Evolutionary conservation across 495 filamentous ascomycete genomes (phyloP).

Genomic region (Penicillium egyptiacum): DNA sequence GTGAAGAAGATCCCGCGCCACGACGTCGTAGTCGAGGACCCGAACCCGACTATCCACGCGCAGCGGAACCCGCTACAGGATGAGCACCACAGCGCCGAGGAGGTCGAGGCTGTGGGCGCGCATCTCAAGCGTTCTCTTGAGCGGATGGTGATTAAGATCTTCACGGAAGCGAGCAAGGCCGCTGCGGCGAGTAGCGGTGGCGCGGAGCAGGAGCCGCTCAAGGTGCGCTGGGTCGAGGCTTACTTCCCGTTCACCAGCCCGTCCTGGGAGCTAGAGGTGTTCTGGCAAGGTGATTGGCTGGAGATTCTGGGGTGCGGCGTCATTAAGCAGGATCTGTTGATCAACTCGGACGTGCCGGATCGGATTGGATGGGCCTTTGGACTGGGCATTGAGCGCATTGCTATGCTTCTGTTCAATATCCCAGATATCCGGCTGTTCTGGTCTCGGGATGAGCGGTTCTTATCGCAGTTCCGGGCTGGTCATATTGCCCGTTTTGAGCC

Average conservation of each 20-base stretch:
- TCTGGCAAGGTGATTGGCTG: constrained; percentile 92
- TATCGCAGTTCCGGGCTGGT: constrained; percentile 73
- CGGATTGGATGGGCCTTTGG: constrained; percentile 96
- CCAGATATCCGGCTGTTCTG: constrained; percentile 98
- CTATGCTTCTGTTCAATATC: constrained; percentile 94
- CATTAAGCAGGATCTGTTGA: constrained; percentile 73
- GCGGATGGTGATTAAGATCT: constrained; percentile 83
- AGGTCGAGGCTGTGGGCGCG: constrained; percentile 77
- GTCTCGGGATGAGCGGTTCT: constrained; percentile 79
- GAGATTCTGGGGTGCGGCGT: constrained; percentile 95
- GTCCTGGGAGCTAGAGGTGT: constrained; percentile 93
- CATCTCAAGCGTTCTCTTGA: constrained; percentile 92
- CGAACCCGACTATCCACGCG: constrained; percentile 73
- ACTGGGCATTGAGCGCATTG: constrained; percentile 86
- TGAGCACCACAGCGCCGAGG: constrained; percentile 65
- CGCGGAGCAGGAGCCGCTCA: constrained; percentile 63
- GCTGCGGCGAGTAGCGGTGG: constrained; percentile 52
- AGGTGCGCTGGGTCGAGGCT: constrained; percentile 90
- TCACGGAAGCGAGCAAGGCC: constrained; percentile 72
- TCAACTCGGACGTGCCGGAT: constrained; percentile 70
- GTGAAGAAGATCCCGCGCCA: constrained; percentile 67
- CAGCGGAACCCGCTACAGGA: constrained; percentile 82
- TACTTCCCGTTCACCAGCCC: constrained; percentile 96
- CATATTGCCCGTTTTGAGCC: constrained; percentile 70
- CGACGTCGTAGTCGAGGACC: constrained; percentile 75